Conservation (phyloP, 1,284 basidiomycete species). For the Tilletia setariae region DNA sequence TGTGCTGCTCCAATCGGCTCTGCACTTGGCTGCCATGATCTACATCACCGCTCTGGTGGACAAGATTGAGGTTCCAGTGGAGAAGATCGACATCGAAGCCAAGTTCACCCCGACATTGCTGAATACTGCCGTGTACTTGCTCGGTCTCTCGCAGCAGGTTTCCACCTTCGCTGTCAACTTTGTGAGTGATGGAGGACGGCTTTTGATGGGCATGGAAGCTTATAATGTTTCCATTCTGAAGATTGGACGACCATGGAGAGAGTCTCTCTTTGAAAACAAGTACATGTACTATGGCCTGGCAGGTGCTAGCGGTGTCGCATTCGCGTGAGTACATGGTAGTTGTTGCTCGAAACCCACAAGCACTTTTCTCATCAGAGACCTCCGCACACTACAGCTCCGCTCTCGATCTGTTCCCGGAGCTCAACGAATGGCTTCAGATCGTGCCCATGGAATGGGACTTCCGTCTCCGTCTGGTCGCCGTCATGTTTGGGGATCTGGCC, state of each 20-base stretch:
- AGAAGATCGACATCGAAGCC: slow-evolving; percentile 47
- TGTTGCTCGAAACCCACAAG: too few species aligned
- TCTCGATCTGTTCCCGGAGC: slow-evolving; percentile 81
- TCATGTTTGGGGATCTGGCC: slow-evolving; percentile 69
- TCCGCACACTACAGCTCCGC: slow-evolving; percentile 55
- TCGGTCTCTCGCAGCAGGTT: slow-evolving; percentile 48
- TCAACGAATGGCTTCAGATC: slow-evolving; percentile 94
- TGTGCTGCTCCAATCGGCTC: slow-evolving; percentile 48
- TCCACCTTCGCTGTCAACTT: slow-evolving; percentile 52
- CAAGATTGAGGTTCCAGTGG: slow-evolving; percentile 26
- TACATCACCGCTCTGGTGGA: slow-evolving; percentile 32
- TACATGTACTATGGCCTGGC: slow-evolving; percentile 50
- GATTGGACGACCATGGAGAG: slow-evolving; percentile 50
- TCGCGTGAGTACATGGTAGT: slow-evolving; percentile 28
- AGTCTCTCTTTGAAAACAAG: slow-evolving; percentile 46
- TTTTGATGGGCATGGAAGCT: neutral
- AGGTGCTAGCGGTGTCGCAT: slow-evolving; percentile 39
- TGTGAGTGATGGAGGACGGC: neutral
- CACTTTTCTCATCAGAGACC: too few species aligned
- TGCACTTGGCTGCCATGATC: slow-evolving; percentile 49
- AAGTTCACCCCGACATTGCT: slow-evolving; percentile 50
- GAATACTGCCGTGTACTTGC: slow-evolving; percentile 51
- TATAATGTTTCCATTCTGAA: neutral
- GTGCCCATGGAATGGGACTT: slow-evolving; percentile 80
- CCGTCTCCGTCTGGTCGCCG: slow-evolving; percentile 29